Evolutionary conservation across 2,329 filamentous ascomycete genomes (phyloP).

Genomic region (Cordyceps pruinosa): DNA sequence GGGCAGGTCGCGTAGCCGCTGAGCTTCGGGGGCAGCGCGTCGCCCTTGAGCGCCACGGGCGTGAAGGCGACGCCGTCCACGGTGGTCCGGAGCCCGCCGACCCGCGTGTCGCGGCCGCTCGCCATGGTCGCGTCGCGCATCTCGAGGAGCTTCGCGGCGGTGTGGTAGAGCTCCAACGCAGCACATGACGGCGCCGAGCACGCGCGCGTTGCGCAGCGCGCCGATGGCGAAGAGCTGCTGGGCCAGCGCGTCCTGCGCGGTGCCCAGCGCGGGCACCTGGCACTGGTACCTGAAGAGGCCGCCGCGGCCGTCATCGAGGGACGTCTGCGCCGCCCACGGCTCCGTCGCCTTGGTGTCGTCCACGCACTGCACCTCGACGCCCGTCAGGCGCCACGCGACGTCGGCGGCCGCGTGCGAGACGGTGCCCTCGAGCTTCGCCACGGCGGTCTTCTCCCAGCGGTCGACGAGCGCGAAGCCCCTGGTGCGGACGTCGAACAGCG

Average conservation of each 20-base stretch:
- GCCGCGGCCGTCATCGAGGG: neutral
- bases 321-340: neutral
- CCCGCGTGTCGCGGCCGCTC: neutral
- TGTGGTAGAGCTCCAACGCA: neutral
- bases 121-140: neutral
- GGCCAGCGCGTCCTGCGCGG: neutral
- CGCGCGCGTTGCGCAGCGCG: slow-evolving; percentile 1
- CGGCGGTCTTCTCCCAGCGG: neutral
- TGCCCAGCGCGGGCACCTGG: neutral
- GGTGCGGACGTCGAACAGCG: neutral
- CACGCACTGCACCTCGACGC: neutral
- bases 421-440: neutral
- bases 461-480: neutral
- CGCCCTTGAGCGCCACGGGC: neutral
- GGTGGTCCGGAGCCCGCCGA: neutral
- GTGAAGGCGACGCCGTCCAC: neutral
- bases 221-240: neutral
- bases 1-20: neutral
- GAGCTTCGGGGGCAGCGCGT: slow-evolving; percentile 2
- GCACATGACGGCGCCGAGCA: neutral
- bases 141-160: neutral
- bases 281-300: neutral
- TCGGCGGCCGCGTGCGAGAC: neutral
- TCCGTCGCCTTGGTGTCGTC: neutral
- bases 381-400: neutral